Base-by-base conservation (phyloP, 371 early-diverging fungal genomes). In the Cokeromyces recurvatus region DNA sequence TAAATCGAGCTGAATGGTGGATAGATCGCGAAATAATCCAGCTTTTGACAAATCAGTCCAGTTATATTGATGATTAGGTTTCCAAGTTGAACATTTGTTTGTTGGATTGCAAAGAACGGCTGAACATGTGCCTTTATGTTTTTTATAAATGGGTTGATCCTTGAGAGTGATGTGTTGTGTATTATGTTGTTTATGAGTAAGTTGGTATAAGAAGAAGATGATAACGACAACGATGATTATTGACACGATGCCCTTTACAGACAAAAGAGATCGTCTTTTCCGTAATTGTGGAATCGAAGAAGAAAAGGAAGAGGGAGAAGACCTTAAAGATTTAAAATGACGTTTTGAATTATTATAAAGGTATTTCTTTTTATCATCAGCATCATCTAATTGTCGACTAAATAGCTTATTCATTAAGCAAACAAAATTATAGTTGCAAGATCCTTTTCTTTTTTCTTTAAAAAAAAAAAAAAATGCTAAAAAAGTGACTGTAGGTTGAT, bases 21-120 rank as follows among this genome's bases (percentile, higher is more conserved):
- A 59, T 0, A 74, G 43, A 45, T 73, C 64, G 14, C 67, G 62
- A 45, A 68, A 73, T 9, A 73, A 17, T 2, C 51, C 51, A 6
- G 60, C 51, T 41, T 57, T 39, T 15, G 58, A 57, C 10, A 68
- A 31, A 8, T 55, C 51, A 16, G 50, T 23, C 61, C 61, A 61
- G 2, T 10, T 27, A 24, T 55, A 55, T 11, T 9, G 16, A 29
- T 38, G 29, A 17, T 53, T 53, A 1, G 61, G 40, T 27, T 25
- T 40, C 66, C 66, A 65, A 16, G 54, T 57, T 1, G 66, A 65
- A 14, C 66, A 65, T 21, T 43, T 46, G 11, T 54, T 45, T 2
- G 39, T 23, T 16, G 66, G 52, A 36, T 65, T 65, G 31, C 66
- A 65, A 6, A 65, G 23, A 7, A 16, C 36, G 8, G 53, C 66